A percentile compares a stretch with the other conserved stretches of the same genome.
Conservation (phyloP, 306 rosid species). For the Hippophae gyantsensis region DNA sequence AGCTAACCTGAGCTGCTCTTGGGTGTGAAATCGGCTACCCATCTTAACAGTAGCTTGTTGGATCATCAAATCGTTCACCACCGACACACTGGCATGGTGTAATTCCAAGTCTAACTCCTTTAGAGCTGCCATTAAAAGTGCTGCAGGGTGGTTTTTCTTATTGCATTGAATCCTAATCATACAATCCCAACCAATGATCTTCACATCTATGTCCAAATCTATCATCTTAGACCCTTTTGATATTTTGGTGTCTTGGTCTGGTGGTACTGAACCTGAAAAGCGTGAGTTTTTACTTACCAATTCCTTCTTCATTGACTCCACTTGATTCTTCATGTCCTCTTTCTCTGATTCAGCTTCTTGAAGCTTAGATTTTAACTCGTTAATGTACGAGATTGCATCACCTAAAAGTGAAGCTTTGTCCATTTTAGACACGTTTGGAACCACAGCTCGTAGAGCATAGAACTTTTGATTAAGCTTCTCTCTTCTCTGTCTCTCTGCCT, state of each 20-base stretch:
- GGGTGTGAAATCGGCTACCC: conserved; percentile 79
- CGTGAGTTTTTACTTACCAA: conserved; percentile 23
- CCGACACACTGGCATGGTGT: conserved; percentile 81
- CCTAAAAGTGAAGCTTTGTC: conserved; percentile 94
- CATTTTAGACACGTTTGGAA: conserved; percentile 92
- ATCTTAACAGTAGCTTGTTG: conserved; percentile 91
- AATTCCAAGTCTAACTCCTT: conserved; percentile 86
- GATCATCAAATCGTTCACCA: conserved; percentile 86
- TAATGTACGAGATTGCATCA: conserved; percentile 76
- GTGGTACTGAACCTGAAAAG: conserved; percentile 15
- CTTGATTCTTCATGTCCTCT: conserved; percentile 52
- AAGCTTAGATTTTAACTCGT: conserved; percentile 68
- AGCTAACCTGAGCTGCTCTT: conserved; percentile 74
- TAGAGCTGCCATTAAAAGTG: conserved; percentile 72
- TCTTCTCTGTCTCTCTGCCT: conserved; percentile 85
- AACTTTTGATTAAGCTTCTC: conserved; percentile 91
- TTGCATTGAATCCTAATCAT: conserved; percentile 81
- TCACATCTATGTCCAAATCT: conserved; percentile 76
- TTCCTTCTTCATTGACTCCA: conserved; percentile 51
- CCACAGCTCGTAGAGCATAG: conserved; percentile 89
- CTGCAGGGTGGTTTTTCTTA: conserved; percentile 87
- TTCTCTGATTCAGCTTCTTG: conserved; percentile 44
- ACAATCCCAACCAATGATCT: conserved; percentile 90
- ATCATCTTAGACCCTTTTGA: conserved; percentile 14
- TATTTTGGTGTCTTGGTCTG: conserved; percentile 23